These are phyloP conservation scores for Penicillium glabrum DNA, from an alignment of 2,329 filamentous ascomycete species.

Conservation along the genomic window DNA sequence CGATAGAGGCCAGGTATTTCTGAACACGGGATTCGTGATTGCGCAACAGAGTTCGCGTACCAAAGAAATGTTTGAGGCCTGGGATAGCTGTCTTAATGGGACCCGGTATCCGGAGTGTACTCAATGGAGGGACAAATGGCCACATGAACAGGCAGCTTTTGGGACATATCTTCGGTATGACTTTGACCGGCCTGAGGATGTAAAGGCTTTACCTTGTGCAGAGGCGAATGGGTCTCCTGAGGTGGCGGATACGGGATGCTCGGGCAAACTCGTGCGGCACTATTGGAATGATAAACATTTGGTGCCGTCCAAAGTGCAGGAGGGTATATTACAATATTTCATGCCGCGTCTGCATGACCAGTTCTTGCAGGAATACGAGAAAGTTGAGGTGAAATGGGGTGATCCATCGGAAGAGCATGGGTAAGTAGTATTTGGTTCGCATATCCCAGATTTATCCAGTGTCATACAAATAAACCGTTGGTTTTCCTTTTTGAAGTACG, in stretches of 20 bases:
- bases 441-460: not conserved
- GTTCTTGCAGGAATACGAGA: constrained; percentile 3
- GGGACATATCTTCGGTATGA: constrained; percentile 17
- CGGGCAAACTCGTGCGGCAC: constrained; percentile 15
- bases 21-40: constrained; percentile 49
- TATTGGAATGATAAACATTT: constrained; percentile 16
- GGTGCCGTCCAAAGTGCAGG: constrained; percentile 5
- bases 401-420: not conserved
- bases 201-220: constrained; percentile 12
- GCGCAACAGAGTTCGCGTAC: constrained; percentile 31
- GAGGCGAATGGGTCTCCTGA: constrained; percentile 21
- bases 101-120: constrained; percentile 10
- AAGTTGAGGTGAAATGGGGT: not conserved
- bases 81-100: constrained; percentile 14
- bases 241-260: constrained; percentile 9
- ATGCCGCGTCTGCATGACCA: constrained; percentile 10
- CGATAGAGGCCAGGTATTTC: constrained; percentile 31
- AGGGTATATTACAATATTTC: constrained; percentile 14
- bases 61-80: constrained; percentile 16
- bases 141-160: constrained; percentile 20
- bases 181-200: constrained; percentile 14
- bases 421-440: not conserved
- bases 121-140: constrained; percentile 12
- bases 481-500: not conserved
- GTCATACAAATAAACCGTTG: not conserved